A percentile compares a stretch with the other conserved stretches of the same genome.
Evolutionary conservation across 176 grass and related monocot genomes (phyloP).

Genomic region (Chrysopogon serrulatus): DNA sequence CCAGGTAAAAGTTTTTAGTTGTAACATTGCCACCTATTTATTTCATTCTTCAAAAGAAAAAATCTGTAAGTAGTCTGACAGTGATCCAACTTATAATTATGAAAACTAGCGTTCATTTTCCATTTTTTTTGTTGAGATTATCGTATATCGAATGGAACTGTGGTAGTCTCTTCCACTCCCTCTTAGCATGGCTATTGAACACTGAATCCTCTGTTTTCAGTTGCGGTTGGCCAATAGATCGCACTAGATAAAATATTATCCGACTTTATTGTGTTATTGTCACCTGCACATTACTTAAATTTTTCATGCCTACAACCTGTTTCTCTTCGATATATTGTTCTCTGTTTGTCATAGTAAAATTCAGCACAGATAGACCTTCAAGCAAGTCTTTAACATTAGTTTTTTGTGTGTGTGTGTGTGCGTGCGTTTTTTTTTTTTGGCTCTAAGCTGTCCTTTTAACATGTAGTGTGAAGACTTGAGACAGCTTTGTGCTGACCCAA

Average conservation of each 20-base stretch:
- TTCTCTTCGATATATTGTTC: not conserved
- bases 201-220: not conserved
- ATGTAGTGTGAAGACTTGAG: constrained; percentile 65
- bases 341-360: not conserved
- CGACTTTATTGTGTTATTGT: not conserved
- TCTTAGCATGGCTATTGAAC: not conserved
- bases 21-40: constrained; percentile 13
- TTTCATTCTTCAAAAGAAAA: not conserved
- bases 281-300: not conserved
- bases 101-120: not conserved
- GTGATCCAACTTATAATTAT: not conserved
- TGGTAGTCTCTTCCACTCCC: not conserved
- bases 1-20: constrained; percentile 42
- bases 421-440: not conserved
- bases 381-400: not conserved
- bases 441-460: constrained; percentile 13
- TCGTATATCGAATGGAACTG: not conserved
- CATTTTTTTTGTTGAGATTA: not conserved
- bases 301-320: not conserved
- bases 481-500: constrained; percentile 62
- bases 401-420: no score
- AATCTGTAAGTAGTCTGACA: not conserved
- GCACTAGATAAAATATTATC: not conserved
- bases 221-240: not conserved
- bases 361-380: not conserved